phyloP scores from a whole-genome alignment of 2,329 filamentous ascomycete species.

The Botrytis fragariae region DNA sequence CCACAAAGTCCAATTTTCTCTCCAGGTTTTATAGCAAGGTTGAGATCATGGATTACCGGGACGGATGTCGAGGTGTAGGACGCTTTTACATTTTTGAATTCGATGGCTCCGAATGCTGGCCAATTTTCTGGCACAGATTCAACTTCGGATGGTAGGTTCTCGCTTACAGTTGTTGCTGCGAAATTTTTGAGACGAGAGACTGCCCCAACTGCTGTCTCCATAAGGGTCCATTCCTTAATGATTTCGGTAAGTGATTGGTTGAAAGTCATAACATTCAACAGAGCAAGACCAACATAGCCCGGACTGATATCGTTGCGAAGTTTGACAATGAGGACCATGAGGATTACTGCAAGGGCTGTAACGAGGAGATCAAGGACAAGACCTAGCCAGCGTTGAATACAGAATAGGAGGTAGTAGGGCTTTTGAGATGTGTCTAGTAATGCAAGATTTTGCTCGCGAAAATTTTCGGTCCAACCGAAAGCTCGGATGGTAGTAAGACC shows the following conservation, averaged over 20 bases:
- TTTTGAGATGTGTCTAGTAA: constrained; percentile 54
- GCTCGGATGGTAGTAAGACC: constrained; percentile 47
- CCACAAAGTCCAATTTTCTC: constrained; percentile 52
- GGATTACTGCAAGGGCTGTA: constrained; percentile 35
- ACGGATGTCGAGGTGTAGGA: constrained; percentile 33
- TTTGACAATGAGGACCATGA: constrained; percentile 40
- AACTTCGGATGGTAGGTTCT: constrained; percentile 26
- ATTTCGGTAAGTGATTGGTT: constrained; percentile 30
- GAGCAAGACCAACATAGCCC: constrained; percentile 36
- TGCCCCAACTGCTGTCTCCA: constrained; percentile 35
- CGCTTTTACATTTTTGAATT: constrained; percentile 38
- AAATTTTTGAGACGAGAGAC: constrained; percentile 30
- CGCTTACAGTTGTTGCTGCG: constrained; percentile 22
- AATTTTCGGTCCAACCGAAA: constrained; percentile 43
- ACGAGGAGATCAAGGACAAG: constrained; percentile 41
- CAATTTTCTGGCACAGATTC: constrained; percentile 27
- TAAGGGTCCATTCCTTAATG: constrained; percentile 32
- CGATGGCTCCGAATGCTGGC: constrained; percentile 35
- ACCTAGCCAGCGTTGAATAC: constrained; percentile 57
- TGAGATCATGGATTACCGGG: constrained; percentile 35
- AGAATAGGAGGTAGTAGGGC: constrained; percentile 57
- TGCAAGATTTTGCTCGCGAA: constrained; percentile 40
- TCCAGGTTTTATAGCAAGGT: constrained; percentile 50
- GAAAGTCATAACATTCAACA: constrained; percentile 36
- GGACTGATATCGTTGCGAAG: constrained; percentile 33